phyloP scores from a whole-genome alignment of 768 basidiomycete genomes.

The Candolleomyces eurysporus region DNA sequence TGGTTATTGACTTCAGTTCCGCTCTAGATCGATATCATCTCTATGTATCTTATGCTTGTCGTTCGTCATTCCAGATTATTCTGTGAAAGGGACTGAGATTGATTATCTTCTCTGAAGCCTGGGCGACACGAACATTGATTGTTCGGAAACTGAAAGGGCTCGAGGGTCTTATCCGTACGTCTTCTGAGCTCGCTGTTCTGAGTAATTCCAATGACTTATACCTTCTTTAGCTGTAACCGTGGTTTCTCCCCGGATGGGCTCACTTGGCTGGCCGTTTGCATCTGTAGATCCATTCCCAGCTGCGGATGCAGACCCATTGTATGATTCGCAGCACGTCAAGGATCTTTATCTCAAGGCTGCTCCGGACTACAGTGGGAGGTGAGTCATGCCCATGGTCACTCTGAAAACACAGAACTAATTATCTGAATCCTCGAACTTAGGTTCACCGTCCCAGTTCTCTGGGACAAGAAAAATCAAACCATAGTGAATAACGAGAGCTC shows the following conservation, averaged over 20 bases:
- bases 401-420: too few species aligned
- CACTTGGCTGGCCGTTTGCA: constrained; percentile 86
- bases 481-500: constrained; percentile 96
- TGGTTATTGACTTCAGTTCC: background rate
- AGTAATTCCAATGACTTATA: constrained; percentile 7
- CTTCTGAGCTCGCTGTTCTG: background rate
- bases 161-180: constrained; percentile 76
- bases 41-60: constrained; percentile 86
- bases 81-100: constrained; percentile 3
- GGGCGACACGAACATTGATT: constrained; percentile 92
- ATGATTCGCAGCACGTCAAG: constrained; percentile 66
- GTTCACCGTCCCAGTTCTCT: constrained; percentile 88
- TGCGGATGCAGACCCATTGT: constrained; percentile 74
- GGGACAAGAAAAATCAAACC: constrained; percentile 85
- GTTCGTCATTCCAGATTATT: constrained; percentile 38
- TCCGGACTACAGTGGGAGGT: constrained; percentile 71
- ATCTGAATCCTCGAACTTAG: constrained; percentile 25
- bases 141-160: constrained; percentile 90
- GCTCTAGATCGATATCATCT: constrained; percentile 87
- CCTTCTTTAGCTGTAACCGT: constrained; percentile 60
- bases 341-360: constrained; percentile 83
- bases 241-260: constrained; percentile 86
- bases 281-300: constrained; percentile 64
- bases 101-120: constrained; percentile 47
- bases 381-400: background rate